A percentile compares a stretch with the other conserved stretches of the same genome.
phyloP scores from a whole-genome alignment of 768 basidiomycete species.

The Suillus subalutaceus region DNA sequence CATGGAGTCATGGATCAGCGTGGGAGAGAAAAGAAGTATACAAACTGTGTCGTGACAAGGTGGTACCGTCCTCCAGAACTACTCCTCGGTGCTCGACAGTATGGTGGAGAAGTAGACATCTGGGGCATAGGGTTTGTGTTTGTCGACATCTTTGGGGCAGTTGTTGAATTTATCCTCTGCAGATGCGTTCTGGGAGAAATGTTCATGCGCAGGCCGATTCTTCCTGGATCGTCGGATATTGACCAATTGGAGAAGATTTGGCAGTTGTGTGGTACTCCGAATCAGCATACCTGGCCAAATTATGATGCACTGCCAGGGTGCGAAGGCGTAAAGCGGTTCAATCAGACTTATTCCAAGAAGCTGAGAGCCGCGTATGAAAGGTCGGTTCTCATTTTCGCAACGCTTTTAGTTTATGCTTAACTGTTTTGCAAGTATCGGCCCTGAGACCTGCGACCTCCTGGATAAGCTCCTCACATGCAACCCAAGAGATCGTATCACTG shows the following conservation, averaged over 20 bases:
- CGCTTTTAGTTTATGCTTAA: not conserved
- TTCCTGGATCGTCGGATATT: conserved; percentile 86
- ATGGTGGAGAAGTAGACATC: conserved; percentile 94
- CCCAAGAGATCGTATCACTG: conserved; percentile 82
- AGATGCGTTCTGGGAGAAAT: conserved; percentile 98
- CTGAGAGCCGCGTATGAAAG: conserved; percentile 60
- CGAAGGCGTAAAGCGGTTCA: conserved; percentile 74
- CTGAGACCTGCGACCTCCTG: conserved; percentile 78
- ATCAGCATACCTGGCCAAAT: conserved; percentile 80
- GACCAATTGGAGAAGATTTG: conserved; percentile 93
- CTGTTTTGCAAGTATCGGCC: conserved; percentile 53
- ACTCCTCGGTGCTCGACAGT: conserved; percentile 83
- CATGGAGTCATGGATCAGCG: conserved; percentile 41
- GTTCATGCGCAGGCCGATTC: conserved; percentile 84
- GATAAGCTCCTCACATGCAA: conserved; percentile 84
- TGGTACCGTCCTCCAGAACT: conserved; percentile 97
- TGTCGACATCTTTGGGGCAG: conserved; percentile 27
- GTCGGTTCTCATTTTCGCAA: conserved; percentile 41
- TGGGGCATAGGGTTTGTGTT: conserved; percentile 95
- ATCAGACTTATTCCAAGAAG: conserved; percentile 49
- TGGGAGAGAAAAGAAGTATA: conserved; percentile 74
- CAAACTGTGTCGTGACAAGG: conserved; percentile 92
- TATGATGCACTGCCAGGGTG: conserved; percentile 76
- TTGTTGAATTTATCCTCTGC: conserved; percentile 5
- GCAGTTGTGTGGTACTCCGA: conserved; percentile 86